Evolutionary conservation across 768 basidiomycete genomes (phyloP).

Genomic region (Calocybe cyanea): DNA sequence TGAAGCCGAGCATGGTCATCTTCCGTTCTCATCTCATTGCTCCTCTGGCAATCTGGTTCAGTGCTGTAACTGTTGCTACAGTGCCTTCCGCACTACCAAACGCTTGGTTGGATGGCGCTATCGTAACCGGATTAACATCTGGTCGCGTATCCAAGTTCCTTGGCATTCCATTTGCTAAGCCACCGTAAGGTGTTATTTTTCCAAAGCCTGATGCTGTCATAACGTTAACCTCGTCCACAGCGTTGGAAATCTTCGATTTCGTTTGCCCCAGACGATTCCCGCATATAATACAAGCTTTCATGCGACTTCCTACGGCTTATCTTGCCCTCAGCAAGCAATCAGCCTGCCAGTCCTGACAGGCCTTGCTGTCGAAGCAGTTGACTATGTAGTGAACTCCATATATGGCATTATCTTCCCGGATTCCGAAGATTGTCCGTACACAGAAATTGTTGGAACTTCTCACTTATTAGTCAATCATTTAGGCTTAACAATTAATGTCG

Average conservation of each 20-base stretch:
- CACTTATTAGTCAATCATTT: not conserved
- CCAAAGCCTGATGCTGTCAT: not conserved
- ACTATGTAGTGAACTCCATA: conserved; percentile 29
- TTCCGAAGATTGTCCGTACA: conserved; percentile 43
- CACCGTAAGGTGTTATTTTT: conserved; percentile 38
- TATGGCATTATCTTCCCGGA: conserved; percentile 26
- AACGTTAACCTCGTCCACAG: conserved; percentile 13
- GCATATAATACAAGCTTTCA: conserved; percentile 31
- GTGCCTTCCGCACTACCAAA: conserved; percentile 21
- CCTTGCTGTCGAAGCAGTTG: conserved; percentile 29
- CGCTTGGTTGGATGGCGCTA: conserved; percentile 38
- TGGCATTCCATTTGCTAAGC: conserved; percentile 47
- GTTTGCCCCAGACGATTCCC: conserved; percentile 34
- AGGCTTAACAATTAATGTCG: conserved; percentile 53
- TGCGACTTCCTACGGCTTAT: conserved; percentile 37
- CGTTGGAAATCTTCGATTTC: conserved; percentile 36
- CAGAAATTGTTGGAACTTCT: conserved; percentile 29
- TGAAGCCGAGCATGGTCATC: conserved; percentile 1
- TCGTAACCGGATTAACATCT: conserved; percentile 35
- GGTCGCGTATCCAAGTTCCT: conserved; percentile 35
- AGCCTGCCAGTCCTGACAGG: conserved; percentile 30
- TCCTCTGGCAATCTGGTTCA: not conserved
- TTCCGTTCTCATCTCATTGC: not conserved
- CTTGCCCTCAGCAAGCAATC: conserved; percentile 44
- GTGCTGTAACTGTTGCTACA: not conserved